Conservation (phyloP, 2,329 filamentous ascomycete genomes). For the Chaetomium olivaceum region DNA sequence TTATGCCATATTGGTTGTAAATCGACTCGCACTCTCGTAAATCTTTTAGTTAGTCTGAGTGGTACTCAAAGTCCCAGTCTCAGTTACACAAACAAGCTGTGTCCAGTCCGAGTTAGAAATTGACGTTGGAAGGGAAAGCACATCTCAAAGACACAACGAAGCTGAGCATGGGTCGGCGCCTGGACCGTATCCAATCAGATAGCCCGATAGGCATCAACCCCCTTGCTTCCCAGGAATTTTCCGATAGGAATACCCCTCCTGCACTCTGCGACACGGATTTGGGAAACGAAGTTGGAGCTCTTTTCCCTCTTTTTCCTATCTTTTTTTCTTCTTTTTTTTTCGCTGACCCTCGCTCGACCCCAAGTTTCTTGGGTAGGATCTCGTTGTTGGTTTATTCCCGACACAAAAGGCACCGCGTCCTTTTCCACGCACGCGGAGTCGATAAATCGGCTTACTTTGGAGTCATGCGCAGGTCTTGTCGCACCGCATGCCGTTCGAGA, state of each 20-base stretch:
- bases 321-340: neutral
- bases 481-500: constrained; percentile 15
- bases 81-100: neutral
- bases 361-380: neutral
- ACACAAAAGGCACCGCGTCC: neutral
- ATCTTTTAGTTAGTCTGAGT: neutral
- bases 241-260: constrained; percentile 15
- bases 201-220: neutral
- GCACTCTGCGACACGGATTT: neutral
- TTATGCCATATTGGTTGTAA: neutral
- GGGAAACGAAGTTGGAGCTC: too few species aligned
- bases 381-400: neutral
- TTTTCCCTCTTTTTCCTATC: too few species aligned
- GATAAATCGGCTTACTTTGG: neutral
- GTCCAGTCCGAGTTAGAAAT: neutral
- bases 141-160: neutral
- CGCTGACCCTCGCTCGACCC: neutral
- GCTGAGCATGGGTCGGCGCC: neutral
- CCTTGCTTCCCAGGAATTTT: constrained; percentile 5
- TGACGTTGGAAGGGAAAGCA: neutral
- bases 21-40: neutral
- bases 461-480: constrained; percentile 3
- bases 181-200: constrained; percentile 5
- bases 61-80: neutral
- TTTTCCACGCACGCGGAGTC: neutral